Percentiles rank a stretch among this genome's conserved stretches.
phyloP scores from a whole-genome alignment of 306 rosid species.

The Datisca glomerata region DNA sequence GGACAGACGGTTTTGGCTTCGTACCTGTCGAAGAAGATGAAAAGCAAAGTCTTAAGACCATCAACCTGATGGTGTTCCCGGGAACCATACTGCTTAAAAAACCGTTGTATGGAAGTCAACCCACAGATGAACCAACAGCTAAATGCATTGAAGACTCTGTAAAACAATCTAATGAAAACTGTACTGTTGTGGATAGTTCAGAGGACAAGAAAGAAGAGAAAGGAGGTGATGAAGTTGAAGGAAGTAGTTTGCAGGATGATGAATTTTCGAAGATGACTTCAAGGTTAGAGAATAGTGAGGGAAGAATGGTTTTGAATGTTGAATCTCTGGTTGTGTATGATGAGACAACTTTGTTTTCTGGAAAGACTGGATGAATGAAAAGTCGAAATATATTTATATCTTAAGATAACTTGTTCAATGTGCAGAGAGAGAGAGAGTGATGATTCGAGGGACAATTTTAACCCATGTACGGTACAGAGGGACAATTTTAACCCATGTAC shows the following conservation, averaged over 20 bases:
- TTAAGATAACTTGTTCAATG: constrained; percentile 1
- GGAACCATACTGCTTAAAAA: constrained; percentile 80
- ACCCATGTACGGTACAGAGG: too few relatives aligned
- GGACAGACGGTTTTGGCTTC: constrained; percentile 96
- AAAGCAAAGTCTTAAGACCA: constrained; percentile 42
- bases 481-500: too few relatives aligned
- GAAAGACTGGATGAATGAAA: constrained; percentile 23
- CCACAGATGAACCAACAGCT: constrained; percentile 15
- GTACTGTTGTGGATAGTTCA: constrained; percentile 18
- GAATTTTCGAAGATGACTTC: constrained; percentile 41
- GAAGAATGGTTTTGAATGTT: constrained; percentile 28
- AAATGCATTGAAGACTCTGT: too few relatives aligned
- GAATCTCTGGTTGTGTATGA: constrained; percentile 43
- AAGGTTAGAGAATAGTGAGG: constrained; percentile 29
- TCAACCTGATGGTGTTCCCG: constrained; percentile 91
- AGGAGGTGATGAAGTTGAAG: constrained; percentile 24
- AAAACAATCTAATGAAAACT: constrained; percentile 19
- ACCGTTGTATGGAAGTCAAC: constrained; percentile 30
- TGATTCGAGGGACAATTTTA: too few relatives aligned
- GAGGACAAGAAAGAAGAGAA: constrained; percentile 16
- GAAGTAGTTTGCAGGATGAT: constrained; percentile 41
- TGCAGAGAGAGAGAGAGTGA: too few relatives aligned
- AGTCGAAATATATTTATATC: constrained; percentile 18
- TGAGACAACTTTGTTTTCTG: constrained; percentile 18
- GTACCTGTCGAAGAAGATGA: constrained; percentile 44